Base-by-base conservation (phyloP, 23 red algal genomes). In the Gracilaria caudata region DNA sequence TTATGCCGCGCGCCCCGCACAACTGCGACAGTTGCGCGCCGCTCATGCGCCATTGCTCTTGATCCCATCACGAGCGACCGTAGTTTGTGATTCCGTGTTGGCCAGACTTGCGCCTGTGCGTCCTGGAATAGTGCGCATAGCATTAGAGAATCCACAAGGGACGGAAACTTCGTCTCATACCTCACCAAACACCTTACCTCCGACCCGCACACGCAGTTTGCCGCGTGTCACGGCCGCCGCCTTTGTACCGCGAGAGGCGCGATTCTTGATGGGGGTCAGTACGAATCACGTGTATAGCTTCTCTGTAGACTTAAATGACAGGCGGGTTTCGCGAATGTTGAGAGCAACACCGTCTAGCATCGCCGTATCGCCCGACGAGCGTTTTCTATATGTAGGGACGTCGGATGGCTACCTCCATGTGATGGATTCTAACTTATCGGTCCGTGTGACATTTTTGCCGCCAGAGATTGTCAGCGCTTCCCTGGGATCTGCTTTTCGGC, bases 221-320 rank as follows among this genome's bases (percentile, higher is more conserved):
- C 70, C 70, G 39, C 70, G 70, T 21, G 70, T 75, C 40, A 75
- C 70, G 21, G 70, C 70, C 21, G 70, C 70, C 19, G 70, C 70
- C 39, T 75, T 28, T 36, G 43, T 36, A 33, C 40, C 37, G 40
- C 37, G 70, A 24, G 70, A 23, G 25, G 70, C 70, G 21, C 70
- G 70, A 12, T 47, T 75, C 38, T 19, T 75, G 37, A 23, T 75
- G 37, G 70, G 70, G 12, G 40, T 47, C 26, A 46, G 38, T 40
- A 75, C 70, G 23, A 45, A 75, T 26, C 38, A 75, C 19, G 70
- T 75, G 38, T 26, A 46, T 14, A 75, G 70, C 40, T 46, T 75
- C n/a, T 45, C 70, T 16, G 20, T 29, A 9, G 70, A 47, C 16
- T 21, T 75, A 17, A 49, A 21, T 17, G 70, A 75, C 38, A 23